Base-by-base conservation (phyloP, 2,329 filamentous ascomycete genomes). In the Stemphylium lycopersici region DNA sequence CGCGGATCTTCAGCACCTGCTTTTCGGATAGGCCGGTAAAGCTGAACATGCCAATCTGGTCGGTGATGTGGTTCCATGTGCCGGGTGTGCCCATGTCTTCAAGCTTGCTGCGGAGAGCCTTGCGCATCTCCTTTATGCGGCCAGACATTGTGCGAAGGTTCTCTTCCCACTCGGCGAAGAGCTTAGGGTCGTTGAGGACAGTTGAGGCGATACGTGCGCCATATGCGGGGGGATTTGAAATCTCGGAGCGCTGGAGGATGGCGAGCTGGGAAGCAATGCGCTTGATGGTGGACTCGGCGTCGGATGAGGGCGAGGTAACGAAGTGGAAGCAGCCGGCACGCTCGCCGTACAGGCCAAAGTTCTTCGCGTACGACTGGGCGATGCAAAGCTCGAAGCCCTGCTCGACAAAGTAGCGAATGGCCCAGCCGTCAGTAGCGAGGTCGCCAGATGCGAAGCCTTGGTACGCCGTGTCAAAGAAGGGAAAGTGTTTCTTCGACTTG, bases 1-100 rank as follows among this genome's bases (percentile, higher is more conserved):
- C 81, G 47, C 88, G 83, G 58, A 95, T 79, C 78, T 85, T 87
- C 65, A 84, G 66, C 6, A 93, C 90, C 74, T 95, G 90, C 58
- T 84, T 73, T 78, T 92, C 89, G 11, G 76, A 84, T 73, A 96
- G 78, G 11, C 91, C 91, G 0, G 91, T 96, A 76, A 96, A 99
- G 76, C 89, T 93, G 80, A 99, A 99, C 95, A 99, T 99, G 80
- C 95, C 95, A 73, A 99, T 99, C 83, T 99, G 95, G 69, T 96
- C 90, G 13, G 93, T 97, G 75, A 99, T 96, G 79, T 99, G 95
- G 72, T 93, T 91, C 95, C 95, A 99, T 12, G 85, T 89, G 29
- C 93, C 93, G 0, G 93, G 93, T 0, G 95, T 97, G 26, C 85
- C 86, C 55, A 93, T 84, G 70, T 87, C 86, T 79, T 98, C 93